Conservation (phyloP, 2,329 filamentous ascomycete species). For the Alternaria consortialis region DNA sequence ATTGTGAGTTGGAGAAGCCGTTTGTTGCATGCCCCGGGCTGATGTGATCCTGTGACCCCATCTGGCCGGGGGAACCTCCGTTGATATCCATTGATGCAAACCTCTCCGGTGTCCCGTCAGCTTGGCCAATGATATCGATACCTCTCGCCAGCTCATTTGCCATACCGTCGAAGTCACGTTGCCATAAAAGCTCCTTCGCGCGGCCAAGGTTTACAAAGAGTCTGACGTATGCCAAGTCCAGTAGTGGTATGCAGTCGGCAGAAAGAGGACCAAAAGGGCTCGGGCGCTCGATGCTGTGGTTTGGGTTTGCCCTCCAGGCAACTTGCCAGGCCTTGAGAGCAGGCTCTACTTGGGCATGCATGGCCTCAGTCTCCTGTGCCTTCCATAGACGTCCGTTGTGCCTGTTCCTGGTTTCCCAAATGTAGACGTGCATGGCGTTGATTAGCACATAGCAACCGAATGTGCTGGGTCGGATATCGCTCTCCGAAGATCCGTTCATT, state of each 20-base stretch:
- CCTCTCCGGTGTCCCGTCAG: constrained; percentile 67
- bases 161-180: constrained; percentile 91
- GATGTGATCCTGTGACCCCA: constrained; percentile 36
- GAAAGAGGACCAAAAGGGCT: constrained; percentile 88
- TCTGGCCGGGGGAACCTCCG: constrained; percentile 36
- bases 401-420: constrained; percentile 94
- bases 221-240: constrained; percentile 91
- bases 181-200: constrained; percentile 93
- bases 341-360: constrained; percentile 95
- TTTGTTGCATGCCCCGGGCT: constrained; percentile 46
- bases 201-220: constrained; percentile 92
- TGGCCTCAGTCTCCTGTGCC: constrained; percentile 88
- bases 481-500: constrained; percentile 63
- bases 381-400: constrained; percentile 92
- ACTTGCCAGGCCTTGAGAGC: constrained; percentile 93
- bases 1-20: constrained; percentile 54
- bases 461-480: constrained; percentile 80
- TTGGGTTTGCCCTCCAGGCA: constrained; percentile 87
- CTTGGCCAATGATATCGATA: constrained; percentile 76
- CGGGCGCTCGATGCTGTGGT: constrained; percentile 83
- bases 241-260: constrained; percentile 86
- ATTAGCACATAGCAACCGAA: constrained; percentile 93
- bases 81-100: constrained; percentile 46
- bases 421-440: constrained; percentile 95
- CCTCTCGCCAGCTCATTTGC: constrained; percentile 84